phyloP scores from a whole-genome alignment of 2,329 filamentous ascomycete species.

The Cytospora chrysosperma region DNA sequence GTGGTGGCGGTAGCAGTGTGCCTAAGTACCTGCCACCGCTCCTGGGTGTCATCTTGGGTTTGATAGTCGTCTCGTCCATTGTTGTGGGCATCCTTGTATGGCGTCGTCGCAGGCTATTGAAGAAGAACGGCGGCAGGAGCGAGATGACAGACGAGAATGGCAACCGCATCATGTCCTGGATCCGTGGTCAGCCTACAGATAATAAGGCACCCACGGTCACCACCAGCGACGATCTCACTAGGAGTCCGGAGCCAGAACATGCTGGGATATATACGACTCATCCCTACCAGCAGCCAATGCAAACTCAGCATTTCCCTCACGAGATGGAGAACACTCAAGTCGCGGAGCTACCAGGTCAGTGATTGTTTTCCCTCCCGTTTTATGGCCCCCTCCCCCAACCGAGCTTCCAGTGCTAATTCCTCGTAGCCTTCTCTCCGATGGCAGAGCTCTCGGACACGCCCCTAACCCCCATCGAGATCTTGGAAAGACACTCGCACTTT shows the following conservation, averaged over 20 bases:
- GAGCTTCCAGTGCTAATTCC: slow-evolving; percentile 6
- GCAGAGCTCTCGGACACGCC: slow-evolving; percentile 47
- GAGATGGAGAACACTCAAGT: slow-evolving; percentile 47
- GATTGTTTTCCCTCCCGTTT: background rate
- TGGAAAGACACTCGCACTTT: slow-evolving; percentile 37
- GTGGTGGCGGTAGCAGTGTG: slow-evolving; percentile 42
- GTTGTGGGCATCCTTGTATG: slow-evolving; percentile 53
- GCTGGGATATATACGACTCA: slow-evolving; percentile 23
- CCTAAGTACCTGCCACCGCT: slow-evolving; percentile 61
- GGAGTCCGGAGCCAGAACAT: slow-evolving; percentile 37
- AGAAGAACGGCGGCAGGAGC: slow-evolving; percentile 36
- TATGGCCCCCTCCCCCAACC: background rate
- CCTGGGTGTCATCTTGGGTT: slow-evolving; percentile 59
- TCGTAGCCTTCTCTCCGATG: slow-evolving; percentile 42
- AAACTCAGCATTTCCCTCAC: slow-evolving; percentile 25
- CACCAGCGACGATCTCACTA: slow-evolving; percentile 43
- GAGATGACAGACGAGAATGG: slow-evolving; percentile 46
- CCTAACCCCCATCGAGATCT: slow-evolving; percentile 40
- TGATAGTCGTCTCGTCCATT: slow-evolving; percentile 53
- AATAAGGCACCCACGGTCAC: slow-evolving; percentile 47
- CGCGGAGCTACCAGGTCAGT: slow-evolving; percentile 49
- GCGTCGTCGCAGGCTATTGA: slow-evolving; percentile 47
- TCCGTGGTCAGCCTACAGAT: slow-evolving; percentile 43
- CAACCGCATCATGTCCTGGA: slow-evolving; percentile 52
- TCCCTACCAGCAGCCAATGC: slow-evolving; percentile 6